Evolutionary conservation across 768 basidiomycete genomes (phyloP), one percentile per base, ranked within the genome.

Genomic region (Dioszegia aurantiaca): DNA sequence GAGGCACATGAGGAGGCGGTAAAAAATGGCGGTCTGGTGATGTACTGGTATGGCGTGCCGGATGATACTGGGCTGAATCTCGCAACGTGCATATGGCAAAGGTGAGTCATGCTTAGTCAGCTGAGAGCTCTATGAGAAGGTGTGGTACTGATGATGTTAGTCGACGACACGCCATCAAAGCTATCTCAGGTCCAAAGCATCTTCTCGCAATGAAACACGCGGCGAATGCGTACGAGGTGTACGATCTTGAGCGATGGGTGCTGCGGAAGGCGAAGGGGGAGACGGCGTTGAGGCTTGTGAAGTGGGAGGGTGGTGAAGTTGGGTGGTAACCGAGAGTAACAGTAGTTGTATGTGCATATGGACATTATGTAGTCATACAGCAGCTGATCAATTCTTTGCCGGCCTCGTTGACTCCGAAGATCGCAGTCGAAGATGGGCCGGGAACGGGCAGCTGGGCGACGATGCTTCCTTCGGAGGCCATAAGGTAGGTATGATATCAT

Each of bases 1-100:
- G 78, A 80, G 40, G 93, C 94, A 1, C 93, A 97, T 68, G 89
- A 93, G 77, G 94, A 98, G 75, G 94, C 94, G 0, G 83, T 97
- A 26, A 80, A 81, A 40, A 90, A 88, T 59, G 77, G 77, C 16
- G 75, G 77, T 84, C 80, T 97, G 30, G 83, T 95, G 51, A 80
- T 93, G 73, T 97, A 97, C 75, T 97, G 94, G 93, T 93, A 91
- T 66, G 92, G 92, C 10, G 81, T 86, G 28, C 92, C 92, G 64
- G 81, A 82, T 47, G 73, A 80, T 36, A 87, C 88, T 0, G 86
- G 90, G 1, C 80, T 88, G 77, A 97, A 97, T 75, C 83, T 95
- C 54, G 91, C 93, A 8, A 95, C 92, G 17, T 97, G 93, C 78
- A 87, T 98, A 40, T 98, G 94, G 93, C 68, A 76, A 52, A 64